These are phyloP conservation scores for Xanthoparmelia taractica DNA, from an alignment of 495 filamentous ascomycete species.

Conservation along the genomic window DNA sequence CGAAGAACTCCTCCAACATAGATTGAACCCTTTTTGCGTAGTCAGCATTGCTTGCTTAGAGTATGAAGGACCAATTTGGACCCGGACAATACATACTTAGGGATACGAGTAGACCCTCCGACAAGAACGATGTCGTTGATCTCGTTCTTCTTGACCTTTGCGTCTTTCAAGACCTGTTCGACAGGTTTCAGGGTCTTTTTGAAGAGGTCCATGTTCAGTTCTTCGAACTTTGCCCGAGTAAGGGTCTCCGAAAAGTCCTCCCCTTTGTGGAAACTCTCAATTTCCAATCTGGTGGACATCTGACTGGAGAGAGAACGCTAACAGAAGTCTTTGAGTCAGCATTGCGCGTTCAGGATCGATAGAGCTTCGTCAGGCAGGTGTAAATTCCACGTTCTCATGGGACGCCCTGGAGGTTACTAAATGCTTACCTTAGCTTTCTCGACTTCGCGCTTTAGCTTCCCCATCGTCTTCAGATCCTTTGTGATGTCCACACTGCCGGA, in stretches of 20 bases:
- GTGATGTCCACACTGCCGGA: slow-evolving; percentile 42
- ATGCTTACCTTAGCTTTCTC: slow-evolving; percentile 78
- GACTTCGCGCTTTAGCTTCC: slow-evolving; percentile 98
- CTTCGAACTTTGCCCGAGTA: slow-evolving; percentile 98
- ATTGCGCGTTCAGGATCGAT: neutral
- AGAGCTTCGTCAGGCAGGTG: neutral
- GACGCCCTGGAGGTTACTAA: neutral
- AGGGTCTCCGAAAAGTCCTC: slow-evolving; percentile 98
- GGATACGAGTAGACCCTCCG: slow-evolving; percentile 92
- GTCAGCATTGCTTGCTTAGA: neutral
- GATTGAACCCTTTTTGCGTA: slow-evolving; percentile 50
- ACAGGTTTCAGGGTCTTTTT: slow-evolving; percentile 98
- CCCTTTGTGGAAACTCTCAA: slow-evolving; percentile 94
- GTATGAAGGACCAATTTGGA: neutral
- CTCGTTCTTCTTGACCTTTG: slow-evolving; percentile 81
- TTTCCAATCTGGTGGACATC: slow-evolving; percentile 97
- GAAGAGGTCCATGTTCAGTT: slow-evolving; percentile 97
- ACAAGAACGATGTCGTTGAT: slow-evolving; percentile 85
- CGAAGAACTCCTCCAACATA: slow-evolving; percentile 95
- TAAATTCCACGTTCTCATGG: too few species aligned
- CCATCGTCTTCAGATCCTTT: slow-evolving; percentile 97
- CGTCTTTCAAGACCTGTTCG: slow-evolving; percentile 91
- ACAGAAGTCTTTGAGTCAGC: neutral
- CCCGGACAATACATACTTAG: slow-evolving; percentile 46
- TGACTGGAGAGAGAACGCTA: slow-evolving; percentile 93